Conservation (phyloP, 164 flowering plant species). For the Dillenia suffruticosa region DNA sequence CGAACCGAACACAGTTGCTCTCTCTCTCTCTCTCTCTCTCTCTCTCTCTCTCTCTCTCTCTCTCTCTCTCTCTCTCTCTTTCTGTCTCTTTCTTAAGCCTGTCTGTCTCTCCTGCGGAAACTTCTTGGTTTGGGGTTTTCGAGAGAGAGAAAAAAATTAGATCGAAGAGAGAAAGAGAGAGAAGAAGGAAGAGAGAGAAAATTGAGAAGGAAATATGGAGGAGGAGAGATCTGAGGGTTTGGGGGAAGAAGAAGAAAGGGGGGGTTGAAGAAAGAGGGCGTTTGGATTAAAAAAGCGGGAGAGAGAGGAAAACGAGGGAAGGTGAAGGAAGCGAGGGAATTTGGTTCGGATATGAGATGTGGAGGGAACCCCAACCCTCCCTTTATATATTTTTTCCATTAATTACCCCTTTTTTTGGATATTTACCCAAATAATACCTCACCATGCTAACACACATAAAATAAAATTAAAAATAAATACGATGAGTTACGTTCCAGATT, state of each 20-base stretch:
- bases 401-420: too few relatives aligned
- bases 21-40: too few relatives aligned
- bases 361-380: constrained; percentile 43
- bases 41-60: too few relatives aligned
- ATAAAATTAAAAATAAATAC: too few relatives aligned
- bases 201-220: background rate
- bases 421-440: too few relatives aligned
- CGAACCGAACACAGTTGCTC: too few relatives aligned
- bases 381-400: too few relatives aligned
- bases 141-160: background rate
- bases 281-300: constrained; percentile 5
- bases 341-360: constrained; percentile 58
- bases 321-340: constrained; percentile 38
- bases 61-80: too few relatives aligned
- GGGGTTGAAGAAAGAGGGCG: constrained; percentile 13
- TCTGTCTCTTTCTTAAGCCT: too few relatives aligned
- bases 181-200: constrained; percentile 5
- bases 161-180: background rate
- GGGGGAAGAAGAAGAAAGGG: constrained; percentile 16
- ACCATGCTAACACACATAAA: too few relatives aligned
- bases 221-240: constrained; percentile 12
- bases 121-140: background rate
- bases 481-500: too few relatives aligned
- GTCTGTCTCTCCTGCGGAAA: background rate
- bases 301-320: constrained; percentile 32